Percentiles rank a stretch among this genome's conserved stretches.
Evolutionary conservation across 495 filamentous ascomycete species (phyloP).

Genomic region (Aspergillus haitiensis): DNA sequence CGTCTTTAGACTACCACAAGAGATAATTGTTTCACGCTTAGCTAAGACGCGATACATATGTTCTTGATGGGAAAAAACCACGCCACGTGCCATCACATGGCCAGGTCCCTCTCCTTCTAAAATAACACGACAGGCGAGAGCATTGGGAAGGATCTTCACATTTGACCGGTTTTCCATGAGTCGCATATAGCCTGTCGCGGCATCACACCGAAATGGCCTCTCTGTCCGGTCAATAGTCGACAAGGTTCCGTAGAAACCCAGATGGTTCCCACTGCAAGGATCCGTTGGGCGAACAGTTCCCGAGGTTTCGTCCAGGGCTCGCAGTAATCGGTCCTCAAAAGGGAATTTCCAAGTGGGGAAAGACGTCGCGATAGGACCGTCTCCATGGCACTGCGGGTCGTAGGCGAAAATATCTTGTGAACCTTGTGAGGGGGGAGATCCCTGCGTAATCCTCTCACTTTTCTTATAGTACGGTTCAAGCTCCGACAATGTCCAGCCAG

Average conservation of each 20-base stretch:
- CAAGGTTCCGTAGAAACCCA: conserved; percentile 22
- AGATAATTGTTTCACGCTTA: conserved; percentile 52
- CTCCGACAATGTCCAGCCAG: conserved; percentile 45
- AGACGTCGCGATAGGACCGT: not conserved
- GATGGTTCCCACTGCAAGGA: conserved; percentile 4
- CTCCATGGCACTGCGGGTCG: not conserved
- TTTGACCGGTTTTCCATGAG: conserved; percentile 40
- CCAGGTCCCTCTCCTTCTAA: conserved; percentile 15
- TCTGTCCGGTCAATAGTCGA: not conserved
- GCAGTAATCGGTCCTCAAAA: not conserved
- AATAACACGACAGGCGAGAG: conserved; percentile 46
- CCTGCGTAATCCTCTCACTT: not conserved
- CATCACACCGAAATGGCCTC: no score
- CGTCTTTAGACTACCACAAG: conserved; percentile 54
- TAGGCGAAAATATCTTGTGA: not conserved
- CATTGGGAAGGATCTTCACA: conserved; percentile 47
- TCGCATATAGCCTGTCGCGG: no score
- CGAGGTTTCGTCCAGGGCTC: conserved; percentile 1
- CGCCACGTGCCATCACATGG: conserved; percentile 36
- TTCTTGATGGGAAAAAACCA: conserved; percentile 32
- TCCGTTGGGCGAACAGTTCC: not conserved
- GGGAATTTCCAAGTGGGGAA: conserved; percentile 4
- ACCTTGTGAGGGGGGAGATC: not conserved
- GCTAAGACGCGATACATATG: conserved; percentile 42
- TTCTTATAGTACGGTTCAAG: conserved; percentile 22